Conservation (phyloP, 257 asterid genomes). For the Nicotiana undulata region DNA sequence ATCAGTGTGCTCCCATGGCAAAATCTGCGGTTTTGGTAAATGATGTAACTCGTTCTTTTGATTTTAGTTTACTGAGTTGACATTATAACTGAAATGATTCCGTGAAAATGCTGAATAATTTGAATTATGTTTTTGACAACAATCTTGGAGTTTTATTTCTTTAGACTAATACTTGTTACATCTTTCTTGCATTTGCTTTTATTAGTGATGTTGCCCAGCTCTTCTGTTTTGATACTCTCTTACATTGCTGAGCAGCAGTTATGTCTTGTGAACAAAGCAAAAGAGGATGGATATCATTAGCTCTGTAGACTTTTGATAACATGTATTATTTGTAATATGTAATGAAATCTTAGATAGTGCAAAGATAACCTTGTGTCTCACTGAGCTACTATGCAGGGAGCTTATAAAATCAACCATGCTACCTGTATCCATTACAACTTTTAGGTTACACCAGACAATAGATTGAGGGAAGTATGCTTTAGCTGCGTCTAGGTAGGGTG, state of each 20-base stretch:
- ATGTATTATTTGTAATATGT: not conserved
- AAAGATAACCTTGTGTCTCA: not conserved
- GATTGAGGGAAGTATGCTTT: not conserved
- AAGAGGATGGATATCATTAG: not conserved
- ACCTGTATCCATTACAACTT: not conserved
- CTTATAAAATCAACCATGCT: not conserved
- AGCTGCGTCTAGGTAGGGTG: not conserved
- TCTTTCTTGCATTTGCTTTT: not conserved
- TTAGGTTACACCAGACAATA: not conserved
- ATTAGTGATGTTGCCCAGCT: not conserved
- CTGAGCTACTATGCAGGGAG: not conserved
- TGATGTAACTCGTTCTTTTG: not conserved
- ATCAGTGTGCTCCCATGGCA: constrained; percentile 85
- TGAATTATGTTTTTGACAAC: not conserved
- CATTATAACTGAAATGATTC: not conserved
- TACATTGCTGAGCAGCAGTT: not conserved
- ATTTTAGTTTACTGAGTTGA: not conserved
- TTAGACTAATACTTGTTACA: not conserved
- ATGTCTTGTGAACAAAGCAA: not conserved
- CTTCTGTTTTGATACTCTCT: not conserved
- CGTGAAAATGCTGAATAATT: not conserved
- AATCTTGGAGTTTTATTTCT: not conserved
- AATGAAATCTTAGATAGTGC: not conserved
- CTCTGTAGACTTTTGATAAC: not conserved
- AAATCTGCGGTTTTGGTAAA: constrained; percentile 82